phyloP scores from a whole-genome alignment of 768 basidiomycete genomes.

The Fomitopsis pulvina region DNA sequence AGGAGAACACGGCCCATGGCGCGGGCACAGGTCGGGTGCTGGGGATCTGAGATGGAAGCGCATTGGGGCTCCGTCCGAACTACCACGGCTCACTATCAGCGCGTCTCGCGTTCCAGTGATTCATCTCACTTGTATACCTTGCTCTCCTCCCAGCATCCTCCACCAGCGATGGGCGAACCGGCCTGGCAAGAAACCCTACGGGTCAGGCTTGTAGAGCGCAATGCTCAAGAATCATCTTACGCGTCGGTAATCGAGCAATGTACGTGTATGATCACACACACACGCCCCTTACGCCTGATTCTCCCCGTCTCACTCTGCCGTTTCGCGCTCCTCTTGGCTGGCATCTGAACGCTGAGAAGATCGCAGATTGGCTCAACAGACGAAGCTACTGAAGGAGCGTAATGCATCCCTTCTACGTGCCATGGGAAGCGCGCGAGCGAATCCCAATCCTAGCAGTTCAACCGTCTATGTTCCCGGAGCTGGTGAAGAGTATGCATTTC shows the following conservation, averaged over 20 bases:
- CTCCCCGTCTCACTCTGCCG: constrained; percentile 7
- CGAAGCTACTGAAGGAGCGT: constrained; percentile 85
- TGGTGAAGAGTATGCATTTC: constrained; percentile 63
- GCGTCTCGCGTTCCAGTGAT: not conserved
- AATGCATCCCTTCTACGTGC: constrained; percentile 86
- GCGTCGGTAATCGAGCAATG: constrained; percentile 90
- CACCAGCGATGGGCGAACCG: constrained; percentile 64
- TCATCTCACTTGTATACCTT: not conserved
- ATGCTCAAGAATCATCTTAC: constrained; percentile 74
- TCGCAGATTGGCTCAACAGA: constrained; percentile 86
- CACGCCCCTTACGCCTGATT: not conserved
- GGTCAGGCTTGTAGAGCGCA: constrained; percentile 74
- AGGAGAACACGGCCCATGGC: constrained; percentile 81
- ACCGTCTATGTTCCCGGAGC: constrained; percentile 55
- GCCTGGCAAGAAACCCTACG: constrained; percentile 81
- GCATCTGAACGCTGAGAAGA: constrained; percentile 45
- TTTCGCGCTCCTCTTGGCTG: constrained; percentile 4
- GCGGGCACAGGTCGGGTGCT: constrained; percentile 9
- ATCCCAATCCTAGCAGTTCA: constrained; percentile 56
- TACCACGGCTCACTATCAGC: not conserved
- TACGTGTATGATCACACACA: constrained; percentile 32
- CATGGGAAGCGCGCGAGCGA: constrained; percentile 63
- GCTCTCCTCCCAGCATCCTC: not conserved
- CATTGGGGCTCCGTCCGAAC: constrained; percentile 23
- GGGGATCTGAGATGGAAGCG: constrained; percentile 16